Evolutionary conservation across 148 eudicot genomes (phyloP).

Genomic region (Chenopodium berlandieri): DNA sequence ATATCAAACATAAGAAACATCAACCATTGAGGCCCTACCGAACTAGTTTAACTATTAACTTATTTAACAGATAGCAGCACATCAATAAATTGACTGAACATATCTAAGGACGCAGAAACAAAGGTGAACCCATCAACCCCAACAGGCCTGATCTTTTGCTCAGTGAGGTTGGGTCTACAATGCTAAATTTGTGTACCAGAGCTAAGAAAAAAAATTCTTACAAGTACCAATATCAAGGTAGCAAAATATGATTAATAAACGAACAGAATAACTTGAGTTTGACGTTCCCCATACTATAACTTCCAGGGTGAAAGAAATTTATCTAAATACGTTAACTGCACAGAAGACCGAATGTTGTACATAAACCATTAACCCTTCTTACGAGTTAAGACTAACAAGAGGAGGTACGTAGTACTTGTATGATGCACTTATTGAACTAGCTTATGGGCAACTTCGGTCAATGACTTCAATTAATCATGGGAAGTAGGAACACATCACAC

Average conservation of each 20-base stretch:
- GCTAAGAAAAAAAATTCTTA: background rate
- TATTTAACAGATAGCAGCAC: background rate
- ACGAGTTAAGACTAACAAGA: background rate
- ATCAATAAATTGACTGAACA: background rate
- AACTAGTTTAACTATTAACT: background rate
- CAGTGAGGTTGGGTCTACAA: background rate
- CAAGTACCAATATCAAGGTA: background rate
- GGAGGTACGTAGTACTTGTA: background rate
- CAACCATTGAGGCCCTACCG: background rate
- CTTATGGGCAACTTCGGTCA: background rate
- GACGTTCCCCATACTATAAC: background rate
- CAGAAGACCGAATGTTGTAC: background rate
- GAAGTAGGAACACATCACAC: background rate
- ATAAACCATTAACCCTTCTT: background rate
- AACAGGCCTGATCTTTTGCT: background rate
- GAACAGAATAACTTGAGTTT: background rate
- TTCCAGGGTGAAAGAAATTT: background rate
- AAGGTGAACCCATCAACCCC: background rate
- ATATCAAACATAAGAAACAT: conserved; percentile 6
- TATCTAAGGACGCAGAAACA: conserved; percentile 1
- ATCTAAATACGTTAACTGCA: too few relatives aligned
- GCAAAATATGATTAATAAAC: background rate
- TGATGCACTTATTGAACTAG: background rate
- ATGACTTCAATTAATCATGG: background rate
- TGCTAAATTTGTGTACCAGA: background rate